Percentiles rank a stretch among this genome's conserved stretches.
Conservation (phyloP, 31 red algal genomes). For the Odonthalia washingtoniensis region DNA sequence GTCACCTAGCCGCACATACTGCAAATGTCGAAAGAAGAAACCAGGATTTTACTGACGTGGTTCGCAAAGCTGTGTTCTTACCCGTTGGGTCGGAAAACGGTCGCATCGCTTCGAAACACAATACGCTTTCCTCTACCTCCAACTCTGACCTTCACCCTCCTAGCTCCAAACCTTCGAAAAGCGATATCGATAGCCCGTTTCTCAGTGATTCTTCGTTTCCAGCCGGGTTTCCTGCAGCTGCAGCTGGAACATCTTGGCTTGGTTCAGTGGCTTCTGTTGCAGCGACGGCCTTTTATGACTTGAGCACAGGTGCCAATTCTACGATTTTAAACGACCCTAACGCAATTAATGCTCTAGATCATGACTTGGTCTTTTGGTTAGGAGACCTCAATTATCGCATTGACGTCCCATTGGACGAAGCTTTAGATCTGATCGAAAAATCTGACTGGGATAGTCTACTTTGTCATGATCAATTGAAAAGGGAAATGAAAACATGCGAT, state of each 20-base stretch:
- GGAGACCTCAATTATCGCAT: conserved; percentile 98
- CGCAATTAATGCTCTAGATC: conserved; percentile 71
- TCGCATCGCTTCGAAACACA: neutral
- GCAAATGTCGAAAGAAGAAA: conserved; percentile 88
- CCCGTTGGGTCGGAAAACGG: conserved; percentile 3
- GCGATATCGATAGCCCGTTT: neutral
- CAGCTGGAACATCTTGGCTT: conserved; percentile 40
- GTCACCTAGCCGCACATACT: conserved; percentile 90
- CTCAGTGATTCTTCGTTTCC: neutral
- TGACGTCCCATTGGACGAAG: conserved; percentile 69
- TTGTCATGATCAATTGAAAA: conserved; percentile 81
- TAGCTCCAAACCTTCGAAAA: neutral
- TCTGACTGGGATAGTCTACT: conserved; percentile 71
- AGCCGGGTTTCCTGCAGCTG: neutral
- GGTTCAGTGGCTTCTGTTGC: conserved; percentile 44
- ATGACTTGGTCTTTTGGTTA: conserved; percentile 98
- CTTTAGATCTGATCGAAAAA: conserved; percentile 72
- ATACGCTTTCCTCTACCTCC: neutral
- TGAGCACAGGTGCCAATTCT: conserved; percentile 51
- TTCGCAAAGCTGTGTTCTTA: conserved; percentile 87
- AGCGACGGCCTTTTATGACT: conserved; percentile 56
- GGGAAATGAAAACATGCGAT: conserved; percentile 55
- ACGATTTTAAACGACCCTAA: conserved; percentile 51
- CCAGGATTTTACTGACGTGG: conserved; percentile 88
- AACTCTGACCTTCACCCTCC: neutral